phyloP scores from a whole-genome alignment of 148 eudicot genomes.

The Rhododendron vialii region DNA sequence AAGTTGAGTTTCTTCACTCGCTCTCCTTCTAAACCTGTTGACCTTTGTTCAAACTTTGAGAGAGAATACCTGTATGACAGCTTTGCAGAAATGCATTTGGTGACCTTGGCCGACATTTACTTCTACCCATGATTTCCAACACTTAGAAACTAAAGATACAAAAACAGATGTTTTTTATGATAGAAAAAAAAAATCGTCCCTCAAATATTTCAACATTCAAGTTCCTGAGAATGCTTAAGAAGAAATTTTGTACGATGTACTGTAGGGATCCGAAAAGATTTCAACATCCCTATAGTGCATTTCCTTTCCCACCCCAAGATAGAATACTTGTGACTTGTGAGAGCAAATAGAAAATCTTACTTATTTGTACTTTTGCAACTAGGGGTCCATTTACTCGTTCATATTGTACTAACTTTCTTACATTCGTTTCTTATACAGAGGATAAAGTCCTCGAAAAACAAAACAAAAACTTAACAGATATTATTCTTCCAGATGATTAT shows the following conservation, averaged over 20 bases:
- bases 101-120: background rate
- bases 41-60: background rate
- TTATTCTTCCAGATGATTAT: slow-evolving; percentile 8
- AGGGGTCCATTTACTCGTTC: background rate
- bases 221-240: background rate
- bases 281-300: slow-evolving; percentile 1
- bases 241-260: background rate
- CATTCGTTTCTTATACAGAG: background rate
- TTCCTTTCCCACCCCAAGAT: background rate
- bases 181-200: background rate
- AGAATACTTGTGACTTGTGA: background rate
- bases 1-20: background rate
- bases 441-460: background rate
- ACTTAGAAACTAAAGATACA: background rate
- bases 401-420: background rate
- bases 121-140: background rate
- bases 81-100: background rate
- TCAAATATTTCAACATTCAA: background rate
- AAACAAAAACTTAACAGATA: background rate
- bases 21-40: background rate
- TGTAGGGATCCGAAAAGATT: background rate
- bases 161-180: background rate
- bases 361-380: background rate
- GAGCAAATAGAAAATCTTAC: background rate
- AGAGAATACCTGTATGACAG: background rate